Base-by-base conservation (phyloP, 306 rosid genomes). In the Cercis canadensis region DNA sequence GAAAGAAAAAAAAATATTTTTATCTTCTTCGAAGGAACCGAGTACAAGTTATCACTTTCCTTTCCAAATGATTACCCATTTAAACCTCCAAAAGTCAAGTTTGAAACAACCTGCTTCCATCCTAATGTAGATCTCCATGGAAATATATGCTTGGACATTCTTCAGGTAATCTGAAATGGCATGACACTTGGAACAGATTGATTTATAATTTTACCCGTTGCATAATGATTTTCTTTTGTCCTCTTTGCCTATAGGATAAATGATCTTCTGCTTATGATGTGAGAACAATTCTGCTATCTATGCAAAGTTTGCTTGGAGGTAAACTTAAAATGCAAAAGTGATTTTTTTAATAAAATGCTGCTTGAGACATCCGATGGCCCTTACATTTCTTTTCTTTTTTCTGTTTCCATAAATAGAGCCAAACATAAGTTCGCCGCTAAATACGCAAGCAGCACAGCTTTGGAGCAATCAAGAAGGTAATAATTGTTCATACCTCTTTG, bases 221-320 rank as follows among this genome's bases (percentile, higher is more conserved):
- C n/a, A n/a, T n/a, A n/a, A n/a, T n/a, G n/a, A n/a, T n/a, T n/a
- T n/a, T n/a, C n/a, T n/a, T n/a, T n/a, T n/a, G n/a, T n/a, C n/a
- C n/a, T n/a, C n/a, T 64, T 68, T 11, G 19, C 31, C 51, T 62
- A 59, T 24, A 89, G 96, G 92, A 90, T 71, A 87, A 90, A 76
- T 90, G 96, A 92, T 90, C 96, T 17, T 90, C 96, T 15, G 96
- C 96, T 16, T 90, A 90, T 73, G 96, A 90, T 80, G 92, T 90
- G 63, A 90, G 96, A 82, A 81, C 92, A 15, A 74, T 90, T 32
- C 89, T 90, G 32, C 60, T 90, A 39, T 90, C 96, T 18, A 87
- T 90, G 66, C 96, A 90, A 79, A 90, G 96, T 69, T 86, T 90
- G 65, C 96, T 93, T 14, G 98, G 98, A 82, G 98, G 98, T 90